These are phyloP conservation scores for Thalia dealbata DNA, from an alignment of 176 grass and related monocot genomes.

Conservation along the genomic window DNA sequence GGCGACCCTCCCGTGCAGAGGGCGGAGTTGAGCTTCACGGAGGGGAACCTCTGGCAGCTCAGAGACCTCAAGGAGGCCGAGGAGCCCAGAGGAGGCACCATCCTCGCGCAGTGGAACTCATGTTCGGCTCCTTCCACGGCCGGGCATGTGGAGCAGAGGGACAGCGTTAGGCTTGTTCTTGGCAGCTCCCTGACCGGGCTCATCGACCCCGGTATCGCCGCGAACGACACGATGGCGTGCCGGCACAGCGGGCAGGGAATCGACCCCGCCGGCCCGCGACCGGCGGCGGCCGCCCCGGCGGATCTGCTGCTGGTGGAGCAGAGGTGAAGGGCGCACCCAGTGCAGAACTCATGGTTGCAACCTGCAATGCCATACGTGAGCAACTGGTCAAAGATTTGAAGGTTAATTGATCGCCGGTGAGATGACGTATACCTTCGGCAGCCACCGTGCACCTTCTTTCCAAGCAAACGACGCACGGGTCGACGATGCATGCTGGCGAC, in stretches of 20 bases:
- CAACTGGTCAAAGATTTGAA: no score
- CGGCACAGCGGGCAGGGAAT: conserved; percentile 90
- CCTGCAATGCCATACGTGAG: conserved; percentile 31
- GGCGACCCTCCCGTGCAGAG: conserved; percentile 63
- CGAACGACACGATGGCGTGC: conserved; percentile 57
- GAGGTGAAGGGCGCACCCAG: conserved; percentile 84
- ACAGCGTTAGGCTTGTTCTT: conserved; percentile 58
- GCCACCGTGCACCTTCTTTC: conserved; percentile 71
- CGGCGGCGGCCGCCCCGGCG: not conserved
- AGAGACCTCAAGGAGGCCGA: conserved; percentile 60
- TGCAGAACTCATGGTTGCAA: conserved; percentile 98
- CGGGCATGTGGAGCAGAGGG: conserved; percentile 67
- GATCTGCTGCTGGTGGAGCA: conserved; percentile 69
- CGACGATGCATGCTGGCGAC: conserved; percentile 55
- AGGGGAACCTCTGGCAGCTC: conserved; percentile 71
- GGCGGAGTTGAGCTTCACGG: conserved; percentile 55
- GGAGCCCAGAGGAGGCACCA: conserved; percentile 35
- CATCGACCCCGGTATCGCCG: conserved; percentile 32
- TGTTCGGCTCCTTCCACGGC: conserved; percentile 47
- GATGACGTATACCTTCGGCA: conserved; percentile 55
- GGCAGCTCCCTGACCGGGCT: conserved; percentile 56
- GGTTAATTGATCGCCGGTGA: no score
- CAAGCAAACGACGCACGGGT: conserved; percentile 89
- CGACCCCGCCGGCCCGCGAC: conserved; percentile 41
- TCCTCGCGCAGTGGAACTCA: conserved; percentile 45